Percentiles rank a stretch among this genome's conserved stretches.
These are phyloP conservation scores for Phytophthora boehmeriae DNA, from an alignment of 352 stramenopile genomes.

Conservation along the genomic window DNA sequence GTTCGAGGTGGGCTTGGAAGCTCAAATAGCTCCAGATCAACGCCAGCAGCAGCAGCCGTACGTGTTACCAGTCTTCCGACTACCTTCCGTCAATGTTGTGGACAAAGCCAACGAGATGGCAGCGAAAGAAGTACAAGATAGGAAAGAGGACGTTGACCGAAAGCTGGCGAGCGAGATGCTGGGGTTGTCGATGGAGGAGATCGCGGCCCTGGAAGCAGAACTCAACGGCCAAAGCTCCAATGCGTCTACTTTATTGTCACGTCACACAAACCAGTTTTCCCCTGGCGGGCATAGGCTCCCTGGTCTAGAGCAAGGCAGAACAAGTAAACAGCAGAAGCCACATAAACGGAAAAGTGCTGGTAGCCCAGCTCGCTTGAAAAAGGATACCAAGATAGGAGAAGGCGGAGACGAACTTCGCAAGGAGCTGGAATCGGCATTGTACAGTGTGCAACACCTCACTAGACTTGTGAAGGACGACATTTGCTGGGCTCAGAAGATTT, in stretches of 20 bases:
- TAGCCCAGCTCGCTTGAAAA: slow-evolving; percentile 12
- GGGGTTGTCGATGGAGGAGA: slow-evolving; percentile 69
- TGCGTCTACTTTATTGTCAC: not conserved
- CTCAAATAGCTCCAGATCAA: slow-evolving; percentile 17
- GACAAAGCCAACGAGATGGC: slow-evolving; percentile 43
- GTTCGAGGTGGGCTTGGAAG: slow-evolving; percentile 68
- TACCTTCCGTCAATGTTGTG: slow-evolving; percentile 63
- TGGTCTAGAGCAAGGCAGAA: slow-evolving; percentile 15
- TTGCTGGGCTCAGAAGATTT: slow-evolving; percentile 70
- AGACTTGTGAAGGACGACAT: slow-evolving; percentile 79
- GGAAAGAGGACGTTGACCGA: slow-evolving; percentile 59
- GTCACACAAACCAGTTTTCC: slow-evolving; percentile 14
- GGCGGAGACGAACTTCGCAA: slow-evolving; percentile 42
- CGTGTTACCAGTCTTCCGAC: slow-evolving; percentile 71
- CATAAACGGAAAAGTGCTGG: slow-evolving; percentile 18
- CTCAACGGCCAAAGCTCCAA: slow-evolving; percentile 34
- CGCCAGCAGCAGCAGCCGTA: slow-evolving; percentile 39
- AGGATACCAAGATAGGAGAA: slow-evolving; percentile 5
- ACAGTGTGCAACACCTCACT: slow-evolving; percentile 71
- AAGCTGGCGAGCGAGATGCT: slow-evolving; percentile 70
- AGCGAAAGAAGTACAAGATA: slow-evolving; percentile 43
- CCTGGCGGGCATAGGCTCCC: slow-evolving; percentile 23
- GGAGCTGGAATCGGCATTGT: slow-evolving; percentile 61
- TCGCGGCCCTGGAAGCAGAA: slow-evolving; percentile 64
- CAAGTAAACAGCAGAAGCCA: slow-evolving; percentile 10